Percentiles rank a stretch among this genome's conserved stretches.
These are phyloP conservation scores for Cryptomeria japonica DNA, from an alignment of 75 land plant genomes.

Conservation along the genomic window DNA sequence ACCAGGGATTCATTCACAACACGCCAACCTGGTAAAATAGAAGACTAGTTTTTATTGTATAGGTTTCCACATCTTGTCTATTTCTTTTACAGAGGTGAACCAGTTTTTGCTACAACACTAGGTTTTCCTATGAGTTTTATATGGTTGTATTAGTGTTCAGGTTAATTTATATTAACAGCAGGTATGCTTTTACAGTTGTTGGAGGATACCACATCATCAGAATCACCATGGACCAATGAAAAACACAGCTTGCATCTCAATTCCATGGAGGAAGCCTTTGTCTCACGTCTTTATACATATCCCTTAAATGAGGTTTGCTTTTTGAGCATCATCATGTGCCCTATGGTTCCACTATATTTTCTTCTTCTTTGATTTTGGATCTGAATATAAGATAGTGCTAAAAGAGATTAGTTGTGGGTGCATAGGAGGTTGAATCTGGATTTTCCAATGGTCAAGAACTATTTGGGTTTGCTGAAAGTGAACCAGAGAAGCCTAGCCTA, in stretches of 20 bases:
- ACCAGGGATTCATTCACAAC: not conserved
- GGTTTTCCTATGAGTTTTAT: too few relatives aligned
- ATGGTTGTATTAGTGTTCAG: not conserved
- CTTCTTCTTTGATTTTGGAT: not conserved
- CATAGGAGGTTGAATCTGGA: not conserved
- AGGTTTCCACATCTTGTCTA: too few relatives aligned
- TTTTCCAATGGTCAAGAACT: not conserved
- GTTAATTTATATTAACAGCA: not conserved
- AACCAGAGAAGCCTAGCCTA: not conserved
- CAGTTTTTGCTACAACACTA: too few relatives aligned
- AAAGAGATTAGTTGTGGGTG: not conserved
- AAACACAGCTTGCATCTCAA: not conserved
- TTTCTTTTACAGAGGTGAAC: too few relatives aligned
- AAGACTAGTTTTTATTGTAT: not conserved
- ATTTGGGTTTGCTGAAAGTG: not conserved
- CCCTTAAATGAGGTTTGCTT: slow-evolving; percentile 1
- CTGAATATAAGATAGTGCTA: not conserved
- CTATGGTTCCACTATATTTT: not conserved
- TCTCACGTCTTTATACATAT: not conserved
- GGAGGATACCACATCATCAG: not conserved
- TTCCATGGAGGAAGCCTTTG: slow-evolving; percentile 5
- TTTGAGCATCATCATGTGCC: not conserved
- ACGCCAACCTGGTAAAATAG: not conserved
- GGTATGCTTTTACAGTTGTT: not conserved
- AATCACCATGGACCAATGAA: not conserved